Base-by-base conservation (phyloP, 78 protist species). In the Tieghemostelium lacteum region DNA sequence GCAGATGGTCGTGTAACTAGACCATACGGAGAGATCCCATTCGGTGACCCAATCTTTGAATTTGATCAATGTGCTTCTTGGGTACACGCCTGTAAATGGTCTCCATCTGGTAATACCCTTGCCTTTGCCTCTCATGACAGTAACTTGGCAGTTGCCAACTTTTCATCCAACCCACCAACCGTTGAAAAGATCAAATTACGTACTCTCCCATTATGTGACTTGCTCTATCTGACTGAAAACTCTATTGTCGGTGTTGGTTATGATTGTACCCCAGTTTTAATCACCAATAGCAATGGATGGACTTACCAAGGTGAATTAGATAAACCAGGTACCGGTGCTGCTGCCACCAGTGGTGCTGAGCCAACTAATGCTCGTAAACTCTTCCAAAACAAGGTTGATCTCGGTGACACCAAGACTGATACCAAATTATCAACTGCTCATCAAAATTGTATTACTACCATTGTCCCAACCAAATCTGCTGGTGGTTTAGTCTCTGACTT, bases 61-160 rank as follows among this genome's bases (percentile, higher is more conserved):
- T 91, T 75, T 36, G 85, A 78, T 29, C 76, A 78, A 57, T 72
- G 73, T 29, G 40, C 87, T 1, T 34, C 71, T 37, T 97, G 99
- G 99, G 98, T 97, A 17, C 98, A 95, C 29, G 85, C 74, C 14
- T 94, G 95, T 3, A 75, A 77, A 36, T 97, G 78, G 88, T 86
- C 96, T 0, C 96, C 98, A 29, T 26, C 73, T 3, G 99, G 99
- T 42, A 60, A 50, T 55, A 24, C 36, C 1, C 61, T 97, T 34
- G 98, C 96, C 22, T 95, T 34, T 67, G 75, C 85, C 7, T 34
- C 75, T 4, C 97, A 96, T 39, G 92, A 96, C 67, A 74, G 96
- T 29, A 45, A 52, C 49, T 58, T 96, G 36, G 86, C 66, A 62
- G 74, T 76, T 26, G 87, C 87, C 33, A 62, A 83, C 85, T 58